Conservation (phyloP, 768 basidiomycete genomes). For the Galerina marginata region DNA sequence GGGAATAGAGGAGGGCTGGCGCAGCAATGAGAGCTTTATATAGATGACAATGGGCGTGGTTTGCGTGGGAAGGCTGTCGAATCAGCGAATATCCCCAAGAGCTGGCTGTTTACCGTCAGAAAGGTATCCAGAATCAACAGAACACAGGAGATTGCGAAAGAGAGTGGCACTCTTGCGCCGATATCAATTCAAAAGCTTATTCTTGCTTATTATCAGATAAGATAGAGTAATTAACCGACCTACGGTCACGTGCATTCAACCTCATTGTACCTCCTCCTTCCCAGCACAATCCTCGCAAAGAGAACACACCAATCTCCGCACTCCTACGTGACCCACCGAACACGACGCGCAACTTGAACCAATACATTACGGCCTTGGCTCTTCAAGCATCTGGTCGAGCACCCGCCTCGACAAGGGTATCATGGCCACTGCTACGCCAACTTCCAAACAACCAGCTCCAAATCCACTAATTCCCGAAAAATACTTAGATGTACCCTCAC, state of each 20-base stretch:
- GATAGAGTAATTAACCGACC: constrained; percentile 9
- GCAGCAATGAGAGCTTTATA: constrained; percentile 24
- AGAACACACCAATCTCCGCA: background rate
- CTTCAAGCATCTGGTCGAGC: background rate
- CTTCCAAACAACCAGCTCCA: constrained; percentile 18
- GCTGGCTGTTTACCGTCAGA: background rate
- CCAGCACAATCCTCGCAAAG: background rate
- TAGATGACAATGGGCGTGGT: constrained; percentile 5
- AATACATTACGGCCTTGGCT: background rate
- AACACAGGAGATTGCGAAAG: background rate
- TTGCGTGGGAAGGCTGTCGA: background rate
- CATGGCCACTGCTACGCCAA: constrained; percentile 20
- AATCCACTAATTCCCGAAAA: constrained; percentile 72
- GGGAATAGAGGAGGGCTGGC: constrained; percentile 16
- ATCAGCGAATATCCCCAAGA: background rate
- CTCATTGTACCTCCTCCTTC: background rate
- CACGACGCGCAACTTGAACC: too few species aligned
- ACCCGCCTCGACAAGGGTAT: background rate
- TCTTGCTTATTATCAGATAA: background rate
- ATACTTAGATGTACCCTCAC: constrained; percentile 76
- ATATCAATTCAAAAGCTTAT: background rate
- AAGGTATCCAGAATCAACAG: background rate
- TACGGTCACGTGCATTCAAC: constrained; percentile 14
- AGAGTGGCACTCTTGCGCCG: background rate
- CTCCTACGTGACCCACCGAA: too few species aligned